Evolutionary conservation across 108 stramenopile species (phyloP).

Genomic region (Cylindrotheca closterium): DNA sequence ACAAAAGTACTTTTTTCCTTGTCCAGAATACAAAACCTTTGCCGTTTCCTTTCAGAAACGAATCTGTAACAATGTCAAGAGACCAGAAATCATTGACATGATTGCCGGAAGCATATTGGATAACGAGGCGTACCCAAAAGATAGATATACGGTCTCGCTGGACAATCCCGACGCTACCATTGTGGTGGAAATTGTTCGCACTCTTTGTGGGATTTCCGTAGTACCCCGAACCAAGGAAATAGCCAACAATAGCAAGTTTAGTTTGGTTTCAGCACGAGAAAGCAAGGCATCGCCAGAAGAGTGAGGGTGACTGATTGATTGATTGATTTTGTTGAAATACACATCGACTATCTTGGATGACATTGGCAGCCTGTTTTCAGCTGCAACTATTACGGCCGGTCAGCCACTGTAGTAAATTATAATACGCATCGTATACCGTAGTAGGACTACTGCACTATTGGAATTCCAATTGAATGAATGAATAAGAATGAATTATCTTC

Average conservation of each 20-base stretch:
- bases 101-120: conserved; percentile 34
- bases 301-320: too few relatives aligned
- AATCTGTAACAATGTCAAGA: conserved; percentile 45
- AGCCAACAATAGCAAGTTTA: conserved; percentile 34
- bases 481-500: too few relatives aligned
- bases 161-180: conserved; percentile 66
- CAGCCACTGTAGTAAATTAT: too few relatives aligned
- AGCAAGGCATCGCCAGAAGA: too few relatives aligned
- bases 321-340: too few relatives aligned
- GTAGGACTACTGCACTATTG: too few relatives aligned
- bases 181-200: conserved; percentile 67
- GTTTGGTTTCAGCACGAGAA: conserved; percentile 21
- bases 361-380: too few relatives aligned
- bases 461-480: too few relatives aligned
- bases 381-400: too few relatives aligned
- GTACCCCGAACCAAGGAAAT: conserved; percentile 28
- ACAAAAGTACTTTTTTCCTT: conserved; percentile 29
- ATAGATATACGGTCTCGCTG: conserved; percentile 59
- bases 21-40: conserved; percentile 38
- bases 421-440: too few relatives aligned
- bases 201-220: conserved; percentile 65
- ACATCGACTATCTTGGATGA: too few relatives aligned
- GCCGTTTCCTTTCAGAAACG: conserved; percentile 66
- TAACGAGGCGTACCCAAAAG: conserved; percentile 4
- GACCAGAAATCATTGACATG: conserved; percentile 48